Evolutionary conservation across 2,329 filamentous ascomycete genomes (phyloP).

Genomic region (Lasiodiplodia hormozganensis): DNA sequence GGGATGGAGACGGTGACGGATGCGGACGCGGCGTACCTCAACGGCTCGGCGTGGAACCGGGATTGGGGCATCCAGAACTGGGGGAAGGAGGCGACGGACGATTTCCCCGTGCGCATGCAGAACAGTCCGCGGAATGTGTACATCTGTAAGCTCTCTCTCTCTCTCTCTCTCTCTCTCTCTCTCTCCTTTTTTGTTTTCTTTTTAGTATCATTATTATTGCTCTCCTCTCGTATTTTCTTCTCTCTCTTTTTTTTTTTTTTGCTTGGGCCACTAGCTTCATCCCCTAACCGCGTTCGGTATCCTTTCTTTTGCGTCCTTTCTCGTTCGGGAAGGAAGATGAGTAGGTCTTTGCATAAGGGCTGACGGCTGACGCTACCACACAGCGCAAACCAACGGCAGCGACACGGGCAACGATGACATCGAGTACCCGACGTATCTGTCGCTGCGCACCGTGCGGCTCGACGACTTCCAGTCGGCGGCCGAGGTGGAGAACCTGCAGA

Average conservation of each 20-base stretch:
- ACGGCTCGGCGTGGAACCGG: constrained; percentile 41
- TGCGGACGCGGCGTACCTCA: constrained; percentile 41
- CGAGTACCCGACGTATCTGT: constrained; percentile 50
- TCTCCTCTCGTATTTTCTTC: too few species aligned
- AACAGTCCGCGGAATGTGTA: constrained; percentile 58
- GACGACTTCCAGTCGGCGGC: constrained; percentile 54
- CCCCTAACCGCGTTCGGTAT: too few species aligned
- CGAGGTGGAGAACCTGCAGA: constrained; percentile 55
- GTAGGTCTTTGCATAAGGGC: not conserved
- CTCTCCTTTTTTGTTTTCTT: not conserved
- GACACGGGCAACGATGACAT: constrained; percentile 38
- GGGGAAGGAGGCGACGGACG: constrained; percentile 47
- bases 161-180: too few species aligned
- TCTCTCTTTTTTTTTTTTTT: too few species aligned
- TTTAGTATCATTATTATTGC: too few species aligned
- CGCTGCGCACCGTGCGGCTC: constrained; percentile 55
- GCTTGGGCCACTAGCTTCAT: too few species aligned
- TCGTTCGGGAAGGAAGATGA: not conserved
- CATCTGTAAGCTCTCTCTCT: constrained; percentile 38
- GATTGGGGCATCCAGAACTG: constrained; percentile 56
- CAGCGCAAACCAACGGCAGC: constrained; percentile 34
- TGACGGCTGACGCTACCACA: not conserved
- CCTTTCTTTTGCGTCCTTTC: not conserved
- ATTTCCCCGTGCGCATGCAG: constrained; percentile 51
- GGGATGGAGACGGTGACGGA: constrained; percentile 31